Base-by-base conservation (phyloP, 495 filamentous ascomycete species). In the Xylaria venustula region DNA sequence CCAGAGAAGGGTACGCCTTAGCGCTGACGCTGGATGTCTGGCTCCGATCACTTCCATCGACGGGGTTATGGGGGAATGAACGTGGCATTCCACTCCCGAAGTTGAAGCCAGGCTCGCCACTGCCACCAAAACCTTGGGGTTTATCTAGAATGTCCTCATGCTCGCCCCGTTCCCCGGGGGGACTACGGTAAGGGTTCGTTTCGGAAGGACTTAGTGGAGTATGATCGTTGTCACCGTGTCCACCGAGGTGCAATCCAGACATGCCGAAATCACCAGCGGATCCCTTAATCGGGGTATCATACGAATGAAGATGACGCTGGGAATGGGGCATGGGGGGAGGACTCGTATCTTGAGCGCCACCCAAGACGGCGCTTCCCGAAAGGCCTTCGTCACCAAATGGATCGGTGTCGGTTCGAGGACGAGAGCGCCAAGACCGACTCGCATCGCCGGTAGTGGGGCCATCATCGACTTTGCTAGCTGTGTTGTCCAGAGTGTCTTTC, bases 131-230 rank as follows among this genome's bases (percentile, higher is more conserved):
- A 19, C 77, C 79, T 22, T 69, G 69, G 36, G 69, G 71, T 8
- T 73, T 71, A 5, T 78, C 77, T 53, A 86, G 82, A 32, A 84
- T 72, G 60, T 92, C 88, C 26, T 91, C 88, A 2, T 83, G 79
- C 23, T 92, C 87, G 0, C 79, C 80, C 32, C 86, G 85, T 17
- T 92, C 89, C n/a, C 85, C 88, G n/a, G 90, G 86, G 8, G 94
- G 95, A 72, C 93, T 98, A 64, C 90, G 89, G 68, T 93, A 98
- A n/a, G 94, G 95, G 72, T 98, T 98, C 0, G 94, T 98, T 61
- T 96, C 92, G 0, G 93, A 94, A 36, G 94, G 95, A 68, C 95
- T 98, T 61, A 90, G 58, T 65, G 84, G 45, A 78, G 82, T 65
- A 79, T 86, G 64, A 80, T 71, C 73, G 63, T 74, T 71, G 28